These are phyloP conservation scores for Aspergillus arachidicola DNA, from an alignment of 2,329 filamentous ascomycete species.

Conservation along the genomic window DNA sequence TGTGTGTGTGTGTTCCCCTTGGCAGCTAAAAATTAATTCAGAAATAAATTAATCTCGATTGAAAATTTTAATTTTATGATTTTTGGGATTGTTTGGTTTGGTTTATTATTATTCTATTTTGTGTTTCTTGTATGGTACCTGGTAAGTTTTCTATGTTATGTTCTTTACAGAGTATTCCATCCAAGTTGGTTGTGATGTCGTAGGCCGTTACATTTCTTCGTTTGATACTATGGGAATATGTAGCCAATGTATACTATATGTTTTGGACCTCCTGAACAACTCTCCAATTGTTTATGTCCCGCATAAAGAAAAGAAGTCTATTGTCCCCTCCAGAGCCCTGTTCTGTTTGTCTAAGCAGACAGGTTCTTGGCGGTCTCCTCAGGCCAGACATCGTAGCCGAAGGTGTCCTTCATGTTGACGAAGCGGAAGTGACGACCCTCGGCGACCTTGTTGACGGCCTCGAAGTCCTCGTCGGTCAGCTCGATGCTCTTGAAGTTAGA, in stretches of 20 bases:
- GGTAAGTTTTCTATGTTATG: conserved; percentile 1
- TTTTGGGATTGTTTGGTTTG: not conserved
- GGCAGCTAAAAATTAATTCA: not conserved
- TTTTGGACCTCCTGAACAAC: not conserved
- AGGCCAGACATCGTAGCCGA: conserved; percentile 72
- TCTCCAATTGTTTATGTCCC: conserved; percentile 20
- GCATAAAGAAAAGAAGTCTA: conserved; percentile 17
- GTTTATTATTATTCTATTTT: not conserved
- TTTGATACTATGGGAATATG: not conserved
- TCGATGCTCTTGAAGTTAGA: conserved; percentile 68
- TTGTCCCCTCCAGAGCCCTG: not conserved
- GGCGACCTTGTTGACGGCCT: conserved; percentile 65
- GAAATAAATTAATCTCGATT: not conserved
- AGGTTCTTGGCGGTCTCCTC: conserved; percentile 52
- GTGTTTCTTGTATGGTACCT: not conserved
- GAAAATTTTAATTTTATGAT: not conserved
- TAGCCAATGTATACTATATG: conserved; percentile 7
- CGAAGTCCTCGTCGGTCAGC: conserved; percentile 60
- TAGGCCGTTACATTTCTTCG: conserved; percentile 1
- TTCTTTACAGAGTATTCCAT: not conserved
- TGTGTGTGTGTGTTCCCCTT: not conserved
- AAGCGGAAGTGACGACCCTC: conserved; percentile 69
- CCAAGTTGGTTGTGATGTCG: not conserved
- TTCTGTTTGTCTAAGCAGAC: conserved; percentile 25
- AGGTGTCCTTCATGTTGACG: conserved; percentile 81